These are phyloP conservation scores for Debaryomycetaceae sp. DNA, from an alignment of 1,139 yeast genomes.

Conservation along the genomic window DNA sequence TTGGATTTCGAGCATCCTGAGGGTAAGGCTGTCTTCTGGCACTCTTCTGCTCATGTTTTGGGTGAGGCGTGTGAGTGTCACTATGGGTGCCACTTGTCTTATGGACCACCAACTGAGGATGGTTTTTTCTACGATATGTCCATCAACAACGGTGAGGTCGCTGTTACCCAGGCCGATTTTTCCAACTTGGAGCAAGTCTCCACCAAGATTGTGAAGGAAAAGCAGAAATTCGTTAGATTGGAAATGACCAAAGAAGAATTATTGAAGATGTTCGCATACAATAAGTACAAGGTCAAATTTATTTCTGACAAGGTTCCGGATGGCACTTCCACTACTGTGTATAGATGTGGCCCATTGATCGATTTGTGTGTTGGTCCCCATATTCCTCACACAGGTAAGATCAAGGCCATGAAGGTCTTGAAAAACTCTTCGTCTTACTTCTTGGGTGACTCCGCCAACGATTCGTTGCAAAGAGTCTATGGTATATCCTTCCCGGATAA, in stretches of 20 bases:
- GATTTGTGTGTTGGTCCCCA: slow-evolving; percentile 99
- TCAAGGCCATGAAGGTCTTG: slow-evolving; percentile 89
- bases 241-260: slow-evolving; percentile 89
- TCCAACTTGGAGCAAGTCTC: slow-evolving; percentile 82
- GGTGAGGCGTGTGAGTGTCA: slow-evolving; percentile 99
- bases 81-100: slow-evolving; percentile 81
- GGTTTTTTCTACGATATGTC: slow-evolving; percentile 98
- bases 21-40: slow-evolving; percentile 97
- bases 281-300: slow-evolving; percentile 90
- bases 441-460: slow-evolving; percentile 89
- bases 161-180: slow-evolving; percentile 81
- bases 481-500: slow-evolving; percentile 99
- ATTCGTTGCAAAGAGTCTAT: slow-evolving; percentile 94
- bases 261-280: slow-evolving; percentile 89
- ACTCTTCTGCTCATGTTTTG: slow-evolving; percentile 95
- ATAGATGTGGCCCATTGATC: slow-evolving; percentile 96
- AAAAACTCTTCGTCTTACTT: slow-evolving; percentile 97
- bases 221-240: slow-evolving; percentile 93
- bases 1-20: slow-evolving; percentile 69
- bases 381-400: slow-evolving; percentile 95
- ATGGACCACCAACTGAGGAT: slow-evolving; percentile 97
- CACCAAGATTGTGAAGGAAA: slow-evolving; percentile 89
- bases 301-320: slow-evolving; percentile 90
- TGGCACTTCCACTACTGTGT: slow-evolving; percentile 93
- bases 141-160: slow-evolving; percentile 69